phyloP scores from a whole-genome alignment of 164 flowering plant species.

The Magnolia kwangsiensis region DNA sequence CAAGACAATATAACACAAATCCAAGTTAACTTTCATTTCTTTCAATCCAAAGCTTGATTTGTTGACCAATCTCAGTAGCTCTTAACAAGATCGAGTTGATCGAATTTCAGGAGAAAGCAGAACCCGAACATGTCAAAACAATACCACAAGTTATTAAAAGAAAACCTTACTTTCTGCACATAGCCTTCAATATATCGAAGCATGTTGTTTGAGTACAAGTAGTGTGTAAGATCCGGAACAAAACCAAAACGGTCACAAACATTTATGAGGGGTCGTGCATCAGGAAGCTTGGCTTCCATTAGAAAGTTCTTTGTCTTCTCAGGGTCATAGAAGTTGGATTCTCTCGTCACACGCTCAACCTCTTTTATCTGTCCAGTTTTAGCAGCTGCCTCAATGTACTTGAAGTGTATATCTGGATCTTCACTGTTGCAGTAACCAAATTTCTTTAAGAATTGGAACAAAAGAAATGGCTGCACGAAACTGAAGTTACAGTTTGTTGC shows the following conservation, averaged over 20 bases:
- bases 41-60: too few relatives aligned
- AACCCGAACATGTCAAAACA: not conserved
- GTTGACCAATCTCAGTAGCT: not conserved
- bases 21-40: too few relatives aligned
- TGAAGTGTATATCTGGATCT: conserved; percentile 99
- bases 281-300: conserved; percentile 99
- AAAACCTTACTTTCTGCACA: conserved; percentile 78
- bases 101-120: not conserved
- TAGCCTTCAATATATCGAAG: conserved; percentile 99
- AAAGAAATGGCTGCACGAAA: not conserved
- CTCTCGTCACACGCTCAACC: conserved; percentile 98
- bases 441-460: not conserved
- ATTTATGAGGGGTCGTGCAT: conserved; percentile 95
- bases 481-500: not conserved
- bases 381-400: conserved; percentile 99
- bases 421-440: conserved; percentile 51
- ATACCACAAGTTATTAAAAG: not conserved
- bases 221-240: conserved; percentile 98
- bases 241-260: conserved; percentile 99
- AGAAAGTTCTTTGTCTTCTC: conserved; percentile 97
- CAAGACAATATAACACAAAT: not conserved
- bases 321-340: conserved; percentile 92
- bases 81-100: not conserved
- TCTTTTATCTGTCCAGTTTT: conserved; percentile 99
- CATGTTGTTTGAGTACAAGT: conserved; percentile 90